phyloP scores from a whole-genome alignment of 768 basidiomycete genomes.

The Lactarius hengduanensis region DNA sequence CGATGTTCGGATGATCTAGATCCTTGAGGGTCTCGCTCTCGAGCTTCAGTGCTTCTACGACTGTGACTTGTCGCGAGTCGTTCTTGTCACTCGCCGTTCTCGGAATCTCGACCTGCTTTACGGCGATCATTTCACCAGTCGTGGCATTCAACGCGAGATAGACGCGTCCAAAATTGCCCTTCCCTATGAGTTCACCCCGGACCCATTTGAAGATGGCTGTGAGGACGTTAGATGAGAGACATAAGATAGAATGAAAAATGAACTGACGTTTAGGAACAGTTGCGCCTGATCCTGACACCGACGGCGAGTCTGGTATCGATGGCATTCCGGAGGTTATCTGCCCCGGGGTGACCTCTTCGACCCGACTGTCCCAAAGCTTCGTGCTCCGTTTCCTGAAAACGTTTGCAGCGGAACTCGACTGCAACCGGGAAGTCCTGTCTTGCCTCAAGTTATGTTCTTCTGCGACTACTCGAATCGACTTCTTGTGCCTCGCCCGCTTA shows the following conservation, averaged over 20 bases:
- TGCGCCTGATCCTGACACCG: constrained; percentile 40
- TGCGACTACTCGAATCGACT: constrained; percentile 91
- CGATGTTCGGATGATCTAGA: constrained; percentile 95
- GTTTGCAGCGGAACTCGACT: constrained; percentile 46
- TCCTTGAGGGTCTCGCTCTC: constrained; percentile 97
- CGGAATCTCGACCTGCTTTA: constrained; percentile 98
- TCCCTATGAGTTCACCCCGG: constrained; percentile 94
- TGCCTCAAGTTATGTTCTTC: constrained; percentile 80
- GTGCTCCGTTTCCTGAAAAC: constrained; percentile 81
- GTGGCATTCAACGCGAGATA: constrained; percentile 95
- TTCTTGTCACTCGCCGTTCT: constrained; percentile 88
- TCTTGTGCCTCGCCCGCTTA: constrained; percentile 62
- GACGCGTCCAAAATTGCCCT: constrained; percentile 94
- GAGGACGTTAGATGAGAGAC: constrained; percentile 17
- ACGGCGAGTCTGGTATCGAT: constrained; percentile 56
- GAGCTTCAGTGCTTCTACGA: constrained; percentile 89
- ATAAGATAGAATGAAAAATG: constrained; percentile 12
- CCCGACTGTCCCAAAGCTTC: constrained; percentile 90
- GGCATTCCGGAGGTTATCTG: constrained; percentile 51
- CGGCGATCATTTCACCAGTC: constrained; percentile 98
- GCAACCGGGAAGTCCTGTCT: constrained; percentile 65
- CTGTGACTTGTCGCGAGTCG: constrained; percentile 77
- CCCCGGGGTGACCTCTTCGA: constrained; percentile 89
- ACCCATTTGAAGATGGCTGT: constrained; percentile 96
- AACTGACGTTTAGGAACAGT: constrained; percentile 60